Conservation (phyloP, 1,139 yeast species). For the Candida gigantensis region DNA sequence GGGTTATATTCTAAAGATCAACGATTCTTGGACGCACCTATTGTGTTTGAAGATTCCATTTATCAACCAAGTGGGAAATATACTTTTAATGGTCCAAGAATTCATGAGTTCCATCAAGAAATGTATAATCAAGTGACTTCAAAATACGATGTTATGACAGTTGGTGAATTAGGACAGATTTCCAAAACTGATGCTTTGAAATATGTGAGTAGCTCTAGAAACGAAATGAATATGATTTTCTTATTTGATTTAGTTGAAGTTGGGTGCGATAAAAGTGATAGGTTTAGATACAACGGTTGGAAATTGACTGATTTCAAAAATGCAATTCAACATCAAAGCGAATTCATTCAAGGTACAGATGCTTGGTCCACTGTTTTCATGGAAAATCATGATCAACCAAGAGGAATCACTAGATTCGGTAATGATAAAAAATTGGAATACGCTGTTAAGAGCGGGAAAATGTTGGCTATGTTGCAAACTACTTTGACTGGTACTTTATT, state of each 20-base stretch:
- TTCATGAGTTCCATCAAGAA: constrained; percentile 59
- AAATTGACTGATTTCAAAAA: constrained; percentile 43
- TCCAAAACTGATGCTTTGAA: constrained; percentile 43
- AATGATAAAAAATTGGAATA: constrained; percentile 35
- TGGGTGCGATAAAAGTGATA: constrained; percentile 37
- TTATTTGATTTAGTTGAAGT: constrained; percentile 48
- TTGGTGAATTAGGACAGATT: constrained; percentile 54
- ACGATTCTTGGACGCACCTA: constrained; percentile 50
- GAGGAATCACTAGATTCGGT: constrained; percentile 54
- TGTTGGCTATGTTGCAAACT: constrained; percentile 47
- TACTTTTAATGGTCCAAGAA: constrained; percentile 50
- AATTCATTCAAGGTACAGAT: constrained; percentile 48
- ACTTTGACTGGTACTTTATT: constrained; percentile 57
- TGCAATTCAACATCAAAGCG: constrained; percentile 36
- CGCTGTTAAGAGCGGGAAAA: constrained; percentile 41
- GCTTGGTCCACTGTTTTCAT: constrained; percentile 58
- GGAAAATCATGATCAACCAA: constrained; percentile 63
- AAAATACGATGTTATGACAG: constrained; percentile 56
- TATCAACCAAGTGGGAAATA: constrained; percentile 39
- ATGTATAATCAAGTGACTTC: constrained; percentile 46
- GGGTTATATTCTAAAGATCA: constrained; percentile 53
- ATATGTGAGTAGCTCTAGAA: constrained; percentile 49
- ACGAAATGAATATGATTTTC: constrained; percentile 55
- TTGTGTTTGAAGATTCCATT: constrained; percentile 38
- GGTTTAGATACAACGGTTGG: constrained; percentile 36